Conservation (phyloP, 2,329 filamentous ascomycete genomes). For the Fusarium agapanthi region DNA sequence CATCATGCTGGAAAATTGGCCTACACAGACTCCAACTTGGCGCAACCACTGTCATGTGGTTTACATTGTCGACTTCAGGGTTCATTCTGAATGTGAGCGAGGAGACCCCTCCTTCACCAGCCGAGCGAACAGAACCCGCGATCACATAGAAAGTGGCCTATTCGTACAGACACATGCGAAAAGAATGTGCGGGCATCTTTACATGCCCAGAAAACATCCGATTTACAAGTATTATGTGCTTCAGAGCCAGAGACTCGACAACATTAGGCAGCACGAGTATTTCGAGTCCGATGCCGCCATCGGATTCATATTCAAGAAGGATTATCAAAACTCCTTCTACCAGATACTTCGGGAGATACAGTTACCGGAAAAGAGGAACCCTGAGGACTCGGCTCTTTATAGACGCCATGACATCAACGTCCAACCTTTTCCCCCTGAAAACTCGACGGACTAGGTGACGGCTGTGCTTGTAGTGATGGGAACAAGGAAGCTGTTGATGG, state of each 20-base stretch:
- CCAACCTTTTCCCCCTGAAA: not conserved
- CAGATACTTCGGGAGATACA: not conserved
- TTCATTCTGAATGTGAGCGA: not conserved
- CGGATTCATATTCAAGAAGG: constrained; percentile 30
- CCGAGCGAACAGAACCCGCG: not conserved
- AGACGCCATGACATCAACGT: not conserved
- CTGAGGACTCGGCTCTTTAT: not conserved
- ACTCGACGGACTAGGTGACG: constrained; percentile 35
- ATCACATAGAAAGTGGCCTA: constrained; percentile 21
- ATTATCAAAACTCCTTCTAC: constrained; percentile 20
- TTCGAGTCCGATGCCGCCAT: constrained; percentile 22
- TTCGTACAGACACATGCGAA: constrained; percentile 21
- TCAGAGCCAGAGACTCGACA: not conserved
- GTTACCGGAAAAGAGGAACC: not conserved
- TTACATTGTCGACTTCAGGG: constrained; percentile 26
- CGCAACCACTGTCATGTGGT: constrained; percentile 16
- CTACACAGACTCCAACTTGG: constrained; percentile 18
- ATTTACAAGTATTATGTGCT: constrained; percentile 6
- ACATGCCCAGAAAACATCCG: not conserved
- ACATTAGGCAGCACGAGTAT: constrained; percentile 4
- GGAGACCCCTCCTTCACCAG: not conserved
- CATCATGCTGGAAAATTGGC: not conserved
- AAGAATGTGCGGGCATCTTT: constrained; percentile 19
- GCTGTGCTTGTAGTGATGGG: constrained; percentile 24
- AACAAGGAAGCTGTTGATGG: constrained; percentile 20